Base-by-base conservation (phyloP, 2,329 filamentous ascomycete genomes). In the Nigrospora osmanthi region DNA sequence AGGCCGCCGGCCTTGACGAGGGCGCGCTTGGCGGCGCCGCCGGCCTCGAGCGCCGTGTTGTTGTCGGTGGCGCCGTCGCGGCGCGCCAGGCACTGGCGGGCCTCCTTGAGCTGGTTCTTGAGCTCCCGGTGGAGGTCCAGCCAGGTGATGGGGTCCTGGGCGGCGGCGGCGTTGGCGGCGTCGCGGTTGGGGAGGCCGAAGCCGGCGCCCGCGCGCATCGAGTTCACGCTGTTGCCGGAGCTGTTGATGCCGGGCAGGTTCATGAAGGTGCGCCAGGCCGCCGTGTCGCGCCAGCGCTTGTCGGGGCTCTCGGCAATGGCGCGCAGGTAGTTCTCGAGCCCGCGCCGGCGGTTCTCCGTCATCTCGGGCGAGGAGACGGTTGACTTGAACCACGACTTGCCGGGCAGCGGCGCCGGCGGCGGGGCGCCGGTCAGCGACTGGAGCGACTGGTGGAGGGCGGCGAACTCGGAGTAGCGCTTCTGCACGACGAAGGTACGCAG, bases 401-500 rank as follows among this genome's bases (percentile, higher is more conserved):
- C 69, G 0, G 87, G 87, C 2, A 91, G 71, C 0, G 83, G 68
- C 1, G 71, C 69, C 0, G 87, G 87, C 9, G 87, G 86, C 16
- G 84, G 63, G 17, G 70, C 59, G 54, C 81, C 80, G 46, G 83
- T 76, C 41, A 80, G 69, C 35, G 74, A 67, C 16, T 72, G 71
- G 10, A 94, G 74, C 4, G 75, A 66, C 30, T 70, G 63, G 66
- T 93, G 80, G 14, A 94, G 79, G 39, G 72, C 62, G 45, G 71
- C 69, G 59, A 93, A 93, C 60, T 93, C 87, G 43, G 83, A 88
- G 71, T 91, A 94, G 56, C 87, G 85, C 65, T 90, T 91, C 57
- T 83, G 80, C 6, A 89, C 73, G 52, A 85, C 83, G 55, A 84
- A 86, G 5, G 85, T 85, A 40, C 85, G 81, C 13, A 91, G 75